Conservation (phyloP, 2,329 filamentous ascomycete genomes). For the Talaromyces sp. region DNA sequence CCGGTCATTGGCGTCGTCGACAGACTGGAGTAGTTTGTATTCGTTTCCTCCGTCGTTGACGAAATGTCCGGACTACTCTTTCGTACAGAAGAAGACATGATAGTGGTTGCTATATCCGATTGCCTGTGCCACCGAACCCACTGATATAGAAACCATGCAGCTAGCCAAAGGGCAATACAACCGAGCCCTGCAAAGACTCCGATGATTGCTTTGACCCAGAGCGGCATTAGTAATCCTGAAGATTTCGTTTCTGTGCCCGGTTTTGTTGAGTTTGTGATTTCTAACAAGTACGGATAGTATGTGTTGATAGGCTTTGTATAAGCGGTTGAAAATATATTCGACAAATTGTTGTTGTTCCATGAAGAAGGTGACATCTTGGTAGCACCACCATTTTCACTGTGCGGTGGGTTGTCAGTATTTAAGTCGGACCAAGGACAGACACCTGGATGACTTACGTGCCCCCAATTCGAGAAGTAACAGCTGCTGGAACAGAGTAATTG, state of each 20-base stretch:
- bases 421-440: not conserved
- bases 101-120: not conserved
- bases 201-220: not conserved
- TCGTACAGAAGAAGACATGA: not conserved
- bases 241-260: not conserved
- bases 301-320: slow-evolving; percentile 55
- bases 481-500: slow-evolving; percentile 26
- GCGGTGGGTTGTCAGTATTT: not conserved
- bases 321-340: slow-evolving; percentile 48
- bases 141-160: not conserved
- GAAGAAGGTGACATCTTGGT: slow-evolving; percentile 19
- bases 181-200: not conserved
- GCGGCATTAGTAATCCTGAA: not conserved
- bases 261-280: not conserved
- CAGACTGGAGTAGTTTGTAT: not conserved
- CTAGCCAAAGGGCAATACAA: not conserved
- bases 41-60: not conserved
- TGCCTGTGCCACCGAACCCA: not conserved
- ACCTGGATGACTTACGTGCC: slow-evolving; percentile 25
- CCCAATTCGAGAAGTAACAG: slow-evolving; percentile 29
- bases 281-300: slow-evolving; percentile 55
- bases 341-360: slow-evolving; percentile 51
- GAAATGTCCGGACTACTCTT: not conserved
- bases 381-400: slow-evolving; percentile 29
- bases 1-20: not conserved